These are phyloP conservation scores for Martensiomyces pterosporus DNA, from an alignment of 192 early-diverging fungal species.

Conservation along the genomic window DNA sequence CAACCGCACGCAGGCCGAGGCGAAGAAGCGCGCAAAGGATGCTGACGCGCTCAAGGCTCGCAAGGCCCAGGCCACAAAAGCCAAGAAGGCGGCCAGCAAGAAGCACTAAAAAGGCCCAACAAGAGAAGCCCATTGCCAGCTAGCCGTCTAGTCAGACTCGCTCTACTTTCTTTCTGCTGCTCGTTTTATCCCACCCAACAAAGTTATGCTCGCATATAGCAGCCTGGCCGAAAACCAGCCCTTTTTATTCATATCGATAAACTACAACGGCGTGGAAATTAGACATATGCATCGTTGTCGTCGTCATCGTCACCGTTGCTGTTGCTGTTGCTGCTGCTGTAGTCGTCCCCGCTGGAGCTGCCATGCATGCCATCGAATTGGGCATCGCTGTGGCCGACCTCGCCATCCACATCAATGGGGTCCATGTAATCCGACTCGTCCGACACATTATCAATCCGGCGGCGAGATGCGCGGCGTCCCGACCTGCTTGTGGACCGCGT, in stretches of 20 bases:
- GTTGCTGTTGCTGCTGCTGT: neutral
- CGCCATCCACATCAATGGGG: neutral
- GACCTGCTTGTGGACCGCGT: neutral
- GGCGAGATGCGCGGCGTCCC: conserved; percentile 5
- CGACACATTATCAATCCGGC: conserved; percentile 1
- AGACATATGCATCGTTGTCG: conserved; percentile 11
- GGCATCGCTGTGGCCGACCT: neutral
- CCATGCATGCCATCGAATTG: no score
- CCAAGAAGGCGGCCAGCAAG: conserved; percentile 10
- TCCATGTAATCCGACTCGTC: conserved; percentile 5
- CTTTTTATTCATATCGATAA: neutral
- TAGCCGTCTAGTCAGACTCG: no score
- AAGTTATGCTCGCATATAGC: no score
- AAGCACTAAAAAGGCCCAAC: no score
- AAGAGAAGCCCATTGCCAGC: no score
- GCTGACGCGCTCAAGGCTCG: conserved; percentile 30
- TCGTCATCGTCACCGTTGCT: conserved; percentile 2
- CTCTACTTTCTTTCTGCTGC: no score
- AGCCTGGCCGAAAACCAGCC: neutral
- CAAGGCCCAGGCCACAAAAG: conserved; percentile 23
- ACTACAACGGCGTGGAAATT: no score
- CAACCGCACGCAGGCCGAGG: conserved; percentile 37
- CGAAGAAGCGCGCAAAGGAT: conserved; percentile 38
- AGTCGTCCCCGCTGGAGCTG: no score
- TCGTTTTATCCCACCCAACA: no score